Evolutionary conservation across 169 alveolate species (phyloP).

Genomic region (Plasmodium sp.): DNA sequence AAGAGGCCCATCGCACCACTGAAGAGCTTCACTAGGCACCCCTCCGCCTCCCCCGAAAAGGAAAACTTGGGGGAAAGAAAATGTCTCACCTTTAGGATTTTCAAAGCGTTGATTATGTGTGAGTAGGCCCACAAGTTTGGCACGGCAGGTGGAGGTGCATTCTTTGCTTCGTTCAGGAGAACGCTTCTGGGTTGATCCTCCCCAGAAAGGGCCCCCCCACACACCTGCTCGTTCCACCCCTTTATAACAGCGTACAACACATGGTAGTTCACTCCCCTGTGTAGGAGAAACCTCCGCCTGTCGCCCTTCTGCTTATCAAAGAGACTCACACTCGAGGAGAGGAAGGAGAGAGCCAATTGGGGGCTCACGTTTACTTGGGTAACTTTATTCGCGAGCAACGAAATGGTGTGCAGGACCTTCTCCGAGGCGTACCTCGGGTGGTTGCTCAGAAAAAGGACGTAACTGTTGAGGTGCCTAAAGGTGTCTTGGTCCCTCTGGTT

Average conservation of each 20-base stretch:
- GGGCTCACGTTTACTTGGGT: neutral
- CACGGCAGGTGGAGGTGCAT: neutral
- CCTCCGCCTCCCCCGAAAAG: neutral
- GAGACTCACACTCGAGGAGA: constrained; percentile 23
- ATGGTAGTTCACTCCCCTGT: constrained; percentile 13
- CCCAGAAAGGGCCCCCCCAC: neutral
- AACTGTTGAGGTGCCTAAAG: constrained; percentile 17
- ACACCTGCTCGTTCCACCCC: neutral
- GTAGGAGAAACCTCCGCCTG: neutral
- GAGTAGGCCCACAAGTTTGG: constrained; percentile 23
- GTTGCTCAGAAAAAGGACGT: constrained; percentile 31
- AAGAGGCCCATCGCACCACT: neutral
- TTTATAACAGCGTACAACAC: constrained; percentile 10
- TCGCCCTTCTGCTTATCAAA: neutral
- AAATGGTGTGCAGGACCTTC: constrained; percentile 25
- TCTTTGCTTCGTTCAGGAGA: neutral
- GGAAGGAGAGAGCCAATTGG: constrained; percentile 6
- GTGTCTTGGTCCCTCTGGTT: neutral
- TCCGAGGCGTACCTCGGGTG: constrained; percentile 18
- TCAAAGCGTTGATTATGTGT: constrained; percentile 21
- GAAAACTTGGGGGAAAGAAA: neutral
- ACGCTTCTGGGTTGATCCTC: neutral
- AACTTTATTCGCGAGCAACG: constrained; percentile 19
- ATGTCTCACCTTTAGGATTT: constrained; percentile 16
- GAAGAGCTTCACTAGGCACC: neutral